These are phyloP conservation scores for Starmerella floris DNA, from an alignment of 805 yeast genomes.

Conservation along the genomic window DNA sequence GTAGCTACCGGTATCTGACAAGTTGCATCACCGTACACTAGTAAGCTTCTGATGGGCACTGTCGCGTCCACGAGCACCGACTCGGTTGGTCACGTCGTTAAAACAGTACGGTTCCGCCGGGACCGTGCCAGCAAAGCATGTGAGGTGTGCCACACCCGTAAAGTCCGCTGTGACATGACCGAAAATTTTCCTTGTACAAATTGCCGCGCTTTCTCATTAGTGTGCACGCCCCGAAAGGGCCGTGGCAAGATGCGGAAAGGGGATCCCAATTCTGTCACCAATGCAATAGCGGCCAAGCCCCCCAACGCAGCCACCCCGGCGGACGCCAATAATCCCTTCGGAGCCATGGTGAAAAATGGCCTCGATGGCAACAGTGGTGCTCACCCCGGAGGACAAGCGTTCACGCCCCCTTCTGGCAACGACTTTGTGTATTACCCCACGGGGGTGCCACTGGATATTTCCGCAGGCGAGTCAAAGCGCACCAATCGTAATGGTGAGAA, in stretches of 20 bases:
- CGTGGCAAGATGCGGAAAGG: slow-evolving; percentile 29
- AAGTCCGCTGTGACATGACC: slow-evolving; percentile 55
- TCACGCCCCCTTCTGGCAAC: background rate
- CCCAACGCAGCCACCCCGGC: background rate
- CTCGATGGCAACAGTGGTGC: background rate
- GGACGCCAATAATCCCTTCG: background rate
- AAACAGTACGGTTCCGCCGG: slow-evolving; percentile 26
- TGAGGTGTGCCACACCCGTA: slow-evolving; percentile 61
- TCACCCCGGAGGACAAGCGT: background rate
- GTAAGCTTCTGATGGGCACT: background rate
- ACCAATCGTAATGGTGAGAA: background rate
- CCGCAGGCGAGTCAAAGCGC: background rate
- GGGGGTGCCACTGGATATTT: background rate
- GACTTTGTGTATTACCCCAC: background rate
- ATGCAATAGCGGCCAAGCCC: background rate
- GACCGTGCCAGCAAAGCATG: slow-evolving; percentile 61
- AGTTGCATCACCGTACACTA: too few species aligned
- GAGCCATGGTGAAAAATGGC: background rate
- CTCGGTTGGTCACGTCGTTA: slow-evolving; percentile 1
- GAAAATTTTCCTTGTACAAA: slow-evolving; percentile 49
- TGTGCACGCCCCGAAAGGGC: slow-evolving; percentile 50
- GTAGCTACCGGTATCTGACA: too few species aligned
- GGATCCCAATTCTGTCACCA: background rate
- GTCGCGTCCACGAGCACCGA: background rate
- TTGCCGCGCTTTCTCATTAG: slow-evolving; percentile 59